Conservation (phyloP, 148 eudicot species). For the Oxyria digyna region DNA sequence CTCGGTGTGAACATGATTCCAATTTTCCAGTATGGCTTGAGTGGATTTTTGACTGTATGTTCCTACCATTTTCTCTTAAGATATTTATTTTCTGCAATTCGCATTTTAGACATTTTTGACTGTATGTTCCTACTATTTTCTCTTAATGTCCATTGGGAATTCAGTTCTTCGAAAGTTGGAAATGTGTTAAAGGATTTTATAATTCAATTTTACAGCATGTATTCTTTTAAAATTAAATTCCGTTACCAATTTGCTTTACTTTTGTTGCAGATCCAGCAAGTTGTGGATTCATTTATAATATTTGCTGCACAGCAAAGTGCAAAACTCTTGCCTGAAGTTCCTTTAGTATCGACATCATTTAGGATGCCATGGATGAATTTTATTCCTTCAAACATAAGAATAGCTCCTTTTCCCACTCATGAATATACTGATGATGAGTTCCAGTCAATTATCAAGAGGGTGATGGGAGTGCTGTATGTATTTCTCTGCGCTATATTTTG, state of each 20-base stretch:
- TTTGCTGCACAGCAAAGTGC: conserved; percentile 50
- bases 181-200: neutral
- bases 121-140: conserved; percentile 5
- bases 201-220: neutral
- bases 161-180: neutral
- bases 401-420: conserved; percentile 92
- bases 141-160: neutral
- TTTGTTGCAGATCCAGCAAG: conserved; percentile 88
- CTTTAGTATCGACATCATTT: conserved; percentile 12
- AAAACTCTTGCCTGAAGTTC: conserved; percentile 17
- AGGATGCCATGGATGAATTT: conserved; percentile 49
- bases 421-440: conserved; percentile 98
- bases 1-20: conserved; percentile 71
- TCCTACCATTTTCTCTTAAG: conserved; percentile 14
- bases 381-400: conserved; percentile 74
- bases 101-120: neutral
- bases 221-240: neutral
- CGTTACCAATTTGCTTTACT: neutral
- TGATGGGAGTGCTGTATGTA: conserved; percentile 98
- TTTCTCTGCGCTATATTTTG: conserved; percentile 5
- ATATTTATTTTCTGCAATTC: conserved; percentile 3
- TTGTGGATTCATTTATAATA: conserved; percentile 81
- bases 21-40: conserved; percentile 82
- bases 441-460: conserved; percentile 81
- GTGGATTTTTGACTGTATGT: conserved; percentile 95